Evolutionary conservation across 805 yeast genomes (phyloP).

Genomic region (Myxozyma vanderwaltii): DNA sequence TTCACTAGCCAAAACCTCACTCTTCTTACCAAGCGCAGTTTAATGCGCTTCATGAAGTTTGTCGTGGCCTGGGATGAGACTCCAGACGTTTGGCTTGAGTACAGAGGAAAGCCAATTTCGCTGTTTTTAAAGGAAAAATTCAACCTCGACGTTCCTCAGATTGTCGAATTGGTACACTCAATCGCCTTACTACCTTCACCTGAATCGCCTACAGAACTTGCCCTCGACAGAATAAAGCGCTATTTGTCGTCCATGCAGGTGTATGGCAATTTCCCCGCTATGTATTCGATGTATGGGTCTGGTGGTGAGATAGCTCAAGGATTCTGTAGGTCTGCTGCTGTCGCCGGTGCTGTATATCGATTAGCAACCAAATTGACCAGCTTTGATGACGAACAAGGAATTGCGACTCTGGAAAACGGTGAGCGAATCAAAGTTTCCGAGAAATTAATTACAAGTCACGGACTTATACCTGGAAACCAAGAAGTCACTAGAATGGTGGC

Average conservation of each 20-base stretch:
- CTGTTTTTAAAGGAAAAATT: conserved; percentile 65
- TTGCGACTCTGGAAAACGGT: conserved; percentile 66
- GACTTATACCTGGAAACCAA: conserved; percentile 44
- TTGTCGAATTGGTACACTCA: conserved; percentile 80
- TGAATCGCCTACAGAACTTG: conserved; percentile 67
- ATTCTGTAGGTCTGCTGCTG: conserved; percentile 96
- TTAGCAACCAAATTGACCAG: conserved; percentile 65
- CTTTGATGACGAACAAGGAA: conserved; percentile 65
- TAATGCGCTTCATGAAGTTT: conserved; percentile 91
- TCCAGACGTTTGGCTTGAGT: conserved; percentile 58
- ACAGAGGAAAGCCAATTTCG: conserved; percentile 58
- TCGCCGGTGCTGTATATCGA: conserved; percentile 93
- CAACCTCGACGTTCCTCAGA: conserved; percentile 71
- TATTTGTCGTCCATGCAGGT: conserved; percentile 84
- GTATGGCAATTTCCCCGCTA: conserved; percentile 91
- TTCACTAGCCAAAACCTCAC: conserved; percentile 84
- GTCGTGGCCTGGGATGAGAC: conserved; percentile 69
- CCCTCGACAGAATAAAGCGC: conserved; percentile 77
- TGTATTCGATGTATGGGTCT: conserved; percentile 91
- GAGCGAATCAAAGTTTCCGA: conserved; percentile 74
- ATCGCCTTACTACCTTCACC: conserved; percentile 74
- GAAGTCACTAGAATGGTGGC: conserved; percentile 76
- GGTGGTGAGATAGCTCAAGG: conserved; percentile 97
- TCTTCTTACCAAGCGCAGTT: conserved; percentile 71
- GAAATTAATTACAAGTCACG: conserved; percentile 63